Evolutionary conservation across 768 basidiomycete genomes (phyloP).

Genomic region (Phaeotremella skinneri): DNA sequence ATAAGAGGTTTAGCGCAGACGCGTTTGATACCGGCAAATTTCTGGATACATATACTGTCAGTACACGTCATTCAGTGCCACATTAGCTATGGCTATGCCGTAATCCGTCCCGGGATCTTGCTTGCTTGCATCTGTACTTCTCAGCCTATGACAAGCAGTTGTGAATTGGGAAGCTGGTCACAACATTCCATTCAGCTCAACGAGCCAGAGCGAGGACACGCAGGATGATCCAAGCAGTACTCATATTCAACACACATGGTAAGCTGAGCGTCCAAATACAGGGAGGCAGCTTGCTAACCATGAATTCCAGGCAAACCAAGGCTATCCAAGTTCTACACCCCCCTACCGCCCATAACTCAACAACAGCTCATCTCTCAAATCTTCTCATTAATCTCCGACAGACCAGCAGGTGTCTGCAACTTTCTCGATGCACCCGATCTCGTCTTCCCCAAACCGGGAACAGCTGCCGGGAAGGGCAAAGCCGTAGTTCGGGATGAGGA

Average conservation of each 20-base stretch:
- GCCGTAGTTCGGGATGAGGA: conserved; percentile 29
- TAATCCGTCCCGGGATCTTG: too few relatives aligned
- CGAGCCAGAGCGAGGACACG: too few relatives aligned
- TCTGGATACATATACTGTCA: not conserved
- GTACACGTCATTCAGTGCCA: not conserved
- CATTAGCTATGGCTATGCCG: too few relatives aligned
- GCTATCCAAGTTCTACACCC: conserved; percentile 52
- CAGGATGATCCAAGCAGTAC: conserved; percentile 51
- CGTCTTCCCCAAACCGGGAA: conserved; percentile 32
- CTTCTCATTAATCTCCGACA: conserved; percentile 77
- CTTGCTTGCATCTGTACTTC: too few relatives aligned
- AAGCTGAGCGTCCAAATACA: conserved; percentile 57
- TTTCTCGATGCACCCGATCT: conserved; percentile 72
- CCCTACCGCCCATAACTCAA: conserved; percentile 40
- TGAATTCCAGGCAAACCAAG: conserved; percentile 46
- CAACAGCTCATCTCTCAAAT: conserved; percentile 73
- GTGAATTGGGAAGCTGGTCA: too few relatives aligned
- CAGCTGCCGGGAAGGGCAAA: conserved; percentile 10
- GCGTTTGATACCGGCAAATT: not conserved
- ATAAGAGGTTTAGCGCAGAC: conserved; percentile 1
- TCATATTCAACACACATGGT: conserved; percentile 90
- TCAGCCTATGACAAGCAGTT: too few relatives aligned
- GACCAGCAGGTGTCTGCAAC: conserved; percentile 83
- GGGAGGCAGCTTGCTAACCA: conserved; percentile 53
- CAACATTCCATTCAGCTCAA: too few relatives aligned